Percentiles rank a stretch among this genome's conserved stretches.
Conservation (phyloP, 768 basidiomycete species). For the Boletus eberwhitei region DNA sequence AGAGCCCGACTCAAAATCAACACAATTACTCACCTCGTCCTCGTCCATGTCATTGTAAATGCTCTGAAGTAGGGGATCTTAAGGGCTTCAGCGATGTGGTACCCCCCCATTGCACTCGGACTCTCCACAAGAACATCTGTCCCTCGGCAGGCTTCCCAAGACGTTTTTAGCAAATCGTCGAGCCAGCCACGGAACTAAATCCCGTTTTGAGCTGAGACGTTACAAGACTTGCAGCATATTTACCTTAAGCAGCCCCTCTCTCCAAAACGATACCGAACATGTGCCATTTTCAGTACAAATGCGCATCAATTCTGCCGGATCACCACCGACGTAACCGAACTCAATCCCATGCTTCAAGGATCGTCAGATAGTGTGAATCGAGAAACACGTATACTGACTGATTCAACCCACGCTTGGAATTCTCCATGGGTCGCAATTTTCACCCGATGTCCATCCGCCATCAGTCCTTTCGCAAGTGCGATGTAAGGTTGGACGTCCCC, state of each 20-base stretch:
- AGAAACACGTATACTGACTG: constrained; percentile 49
- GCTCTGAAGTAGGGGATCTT: constrained; percentile 92
- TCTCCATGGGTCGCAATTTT: constrained; percentile 95
- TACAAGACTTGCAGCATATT: constrained; percentile 4
- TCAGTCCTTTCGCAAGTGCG: constrained; percentile 86
- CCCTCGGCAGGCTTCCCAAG: constrained; percentile 95
- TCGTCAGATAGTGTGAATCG: constrained; percentile 3
- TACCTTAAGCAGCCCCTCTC: constrained; percentile 86
- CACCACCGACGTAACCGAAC: constrained; percentile 91
- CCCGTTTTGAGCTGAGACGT: constrained; percentile 2
- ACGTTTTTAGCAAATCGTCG: constrained; percentile 90
- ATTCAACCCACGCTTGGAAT: constrained; percentile 93
- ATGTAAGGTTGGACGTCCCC: constrained; percentile 99
- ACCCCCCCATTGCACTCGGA: constrained; percentile 96
- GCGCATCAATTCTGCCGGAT: constrained; percentile 96
- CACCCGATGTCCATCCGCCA: constrained; percentile 84
- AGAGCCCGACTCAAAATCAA: neutral
- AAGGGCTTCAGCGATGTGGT: constrained; percentile 94
- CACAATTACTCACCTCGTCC: constrained; percentile 59
- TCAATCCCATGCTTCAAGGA: constrained; percentile 84
- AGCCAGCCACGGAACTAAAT: constrained; percentile 93
- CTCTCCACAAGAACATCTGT: constrained; percentile 93
- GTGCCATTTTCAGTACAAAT: constrained; percentile 98
- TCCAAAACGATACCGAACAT: constrained; percentile 93
- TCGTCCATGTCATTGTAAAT: constrained; percentile 97